Base-by-base conservation (phyloP, 805 yeast genomes). In the Cyberlindnera japonica region DNA sequence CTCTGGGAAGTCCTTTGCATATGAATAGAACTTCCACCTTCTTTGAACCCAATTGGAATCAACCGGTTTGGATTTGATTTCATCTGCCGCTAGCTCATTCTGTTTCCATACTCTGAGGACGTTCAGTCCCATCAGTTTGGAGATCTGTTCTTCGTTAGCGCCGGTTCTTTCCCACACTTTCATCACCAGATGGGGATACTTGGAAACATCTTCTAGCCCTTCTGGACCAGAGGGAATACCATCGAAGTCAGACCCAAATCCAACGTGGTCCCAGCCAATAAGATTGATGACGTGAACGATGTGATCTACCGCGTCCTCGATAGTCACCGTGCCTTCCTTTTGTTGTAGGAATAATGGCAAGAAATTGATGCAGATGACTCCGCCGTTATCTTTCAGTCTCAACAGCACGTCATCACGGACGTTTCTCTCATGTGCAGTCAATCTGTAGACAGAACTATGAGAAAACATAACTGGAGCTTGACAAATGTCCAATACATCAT, bases 121-220 rank as follows among this genome's bases (percentile, higher is more conserved):
- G 47, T 72, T 72, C 22, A 65, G 53, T 0, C 77, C 77, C 71
- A 71, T 69, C 11, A 72, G 46, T 39, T 63, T 63, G 8, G 59
- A 48, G 15, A 72, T 65, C 29, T 73, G 65, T 13, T 63, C 69
- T 29, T 72, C 75, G 0, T 68, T 53, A 2, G 77, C 77, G 23
- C 62, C 63, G 6, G 58, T 50, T 10, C 46, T 53, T 35, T 57
- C 54, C 61, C 59, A 54, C 16, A 61, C 50, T 23, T 47, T 54
- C 40, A 62, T 64, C 21, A 74, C 50, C 37, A 75, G 54, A 30
- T 71, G 75, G 0, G 79, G 79, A 46, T 74, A 75, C 48, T 74
- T 75, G 12, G 78, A 71, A 1, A 72, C 78, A 49, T 75, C 77
- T 50, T 74, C 78, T n/a, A 75, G 53, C 0, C 78, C 79, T n/a